phyloP scores from a whole-genome alignment of 179 eudicot genomes.

The Gypsophila paniculata region DNA sequence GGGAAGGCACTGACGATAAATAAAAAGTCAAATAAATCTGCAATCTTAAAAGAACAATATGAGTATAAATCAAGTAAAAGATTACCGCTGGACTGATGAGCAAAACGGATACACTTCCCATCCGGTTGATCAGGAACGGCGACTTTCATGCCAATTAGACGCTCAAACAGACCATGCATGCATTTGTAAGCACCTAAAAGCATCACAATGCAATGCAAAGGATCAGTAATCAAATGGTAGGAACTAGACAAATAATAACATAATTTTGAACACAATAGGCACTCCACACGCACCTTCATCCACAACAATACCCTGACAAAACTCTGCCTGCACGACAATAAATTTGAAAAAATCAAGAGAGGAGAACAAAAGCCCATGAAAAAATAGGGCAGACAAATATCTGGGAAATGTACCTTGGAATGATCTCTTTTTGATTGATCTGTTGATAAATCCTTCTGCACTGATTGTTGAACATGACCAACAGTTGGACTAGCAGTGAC shows the following conservation, averaged over 20 bases:
- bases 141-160: slow-evolving; percentile 56
- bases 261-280: not conserved
- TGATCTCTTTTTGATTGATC: slow-evolving; percentile 24
- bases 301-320: slow-evolving; percentile 42
- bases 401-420: slow-evolving; percentile 27
- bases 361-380: not conserved
- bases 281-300: slow-evolving; percentile 44
- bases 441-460: slow-evolving; percentile 15
- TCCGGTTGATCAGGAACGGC: slow-evolving; percentile 41
- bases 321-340: slow-evolving; percentile 48
- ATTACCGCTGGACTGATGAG: slow-evolving; percentile 85
- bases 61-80: not conserved
- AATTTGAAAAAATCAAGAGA: slow-evolving; percentile 15
- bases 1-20: not conserved
- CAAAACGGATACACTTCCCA: slow-evolving; percentile 42
- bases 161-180: slow-evolving; percentile 57
- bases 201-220: slow-evolving; percentile 23
- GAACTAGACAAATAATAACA: not conserved
- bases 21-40: not conserved
- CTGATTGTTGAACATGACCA: slow-evolving; percentile 14
- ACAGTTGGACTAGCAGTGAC: slow-evolving; percentile 16
- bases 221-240: not conserved
- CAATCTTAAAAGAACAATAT: not conserved
- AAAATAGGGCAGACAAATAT: slow-evolving; percentile 22
- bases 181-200: slow-evolving; percentile 44